Percentiles rank a stretch among this genome's conserved stretches.
Conservation (phyloP, 2,329 filamentous ascomycete species). For the Pestalotiopsis sp. region DNA sequence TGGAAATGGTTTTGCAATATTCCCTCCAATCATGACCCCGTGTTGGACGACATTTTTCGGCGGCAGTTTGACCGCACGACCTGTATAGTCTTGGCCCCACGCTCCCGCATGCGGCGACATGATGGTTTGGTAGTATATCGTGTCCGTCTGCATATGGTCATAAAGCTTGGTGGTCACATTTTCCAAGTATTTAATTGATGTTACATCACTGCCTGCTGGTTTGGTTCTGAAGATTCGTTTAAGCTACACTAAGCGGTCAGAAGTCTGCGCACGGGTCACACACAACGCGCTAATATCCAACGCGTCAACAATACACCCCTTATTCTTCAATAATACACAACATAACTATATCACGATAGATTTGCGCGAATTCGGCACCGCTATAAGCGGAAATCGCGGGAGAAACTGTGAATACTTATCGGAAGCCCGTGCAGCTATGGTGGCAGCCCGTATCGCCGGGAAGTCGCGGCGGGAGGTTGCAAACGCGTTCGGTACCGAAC, state of each 20-base stretch:
- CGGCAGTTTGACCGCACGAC: background rate
- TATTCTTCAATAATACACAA: background rate
- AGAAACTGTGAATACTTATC: background rate
- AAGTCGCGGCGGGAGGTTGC: background rate
- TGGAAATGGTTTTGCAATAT: background rate
- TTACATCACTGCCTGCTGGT: too few species aligned
- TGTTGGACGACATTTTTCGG: background rate
- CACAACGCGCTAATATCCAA: background rate
- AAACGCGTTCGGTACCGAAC: background rate
- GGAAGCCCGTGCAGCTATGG: background rate
- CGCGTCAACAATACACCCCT: background rate
- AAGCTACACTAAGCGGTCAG: background rate
- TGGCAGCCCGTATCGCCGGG: background rate
- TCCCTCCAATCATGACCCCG: background rate
- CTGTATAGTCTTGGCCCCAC: background rate
- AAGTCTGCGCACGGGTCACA: background rate
- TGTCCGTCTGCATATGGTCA: too few species aligned
- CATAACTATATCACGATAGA: background rate
- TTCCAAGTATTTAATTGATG: background rate
- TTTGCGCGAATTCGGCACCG: background rate
- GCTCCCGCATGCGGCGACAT: background rate
- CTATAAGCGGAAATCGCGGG: conserved; percentile 3
- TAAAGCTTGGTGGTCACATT: background rate
- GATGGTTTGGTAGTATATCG: background rate
- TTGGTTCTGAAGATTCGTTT: background rate